Base-by-base conservation (phyloP, 345 rosid species). In the Boechera stricta region DNA sequence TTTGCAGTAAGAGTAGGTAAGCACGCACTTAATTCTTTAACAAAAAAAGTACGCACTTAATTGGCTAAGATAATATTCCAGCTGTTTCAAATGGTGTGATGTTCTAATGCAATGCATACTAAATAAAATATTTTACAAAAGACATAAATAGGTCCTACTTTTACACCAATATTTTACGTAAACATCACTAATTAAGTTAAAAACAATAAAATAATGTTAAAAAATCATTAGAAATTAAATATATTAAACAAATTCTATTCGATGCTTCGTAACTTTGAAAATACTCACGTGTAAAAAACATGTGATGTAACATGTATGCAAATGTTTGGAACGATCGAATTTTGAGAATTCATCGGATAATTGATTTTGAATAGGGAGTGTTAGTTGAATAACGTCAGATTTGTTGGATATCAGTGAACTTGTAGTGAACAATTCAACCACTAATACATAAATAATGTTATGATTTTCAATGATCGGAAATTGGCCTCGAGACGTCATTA, bases 21-120 rank as follows among this genome's bases (percentile, higher is more conserved):
- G 62, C 68, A 67, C 61, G 53, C 60, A 36, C 67, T 75, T 57
- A 66, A 47, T 74, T 64, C 12, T 53, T 16, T 13, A 42, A 54
- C 4, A 51, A 13, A 52, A 41, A 41, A 49, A 7, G 16, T 33
- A 73, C 44, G 16, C 71, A 54, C 18, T 13, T 44, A 38, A 56
- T 65, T 74, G 66, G 57, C 31, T 66, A 42, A 21, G 5, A 73
- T 64, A 21, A 64, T 64, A 53, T 61, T 62, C 48, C 36, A 45
- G 24, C n/a, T 26, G n/a, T 48, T 28, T 60, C 28, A 13, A 38
- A 47, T 39, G 13, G 24, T 21, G 7, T 47, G 29, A 45, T 45
- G 21, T 21, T 45, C 21, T 35, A 9, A 38, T 36, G 33, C 7
- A 59, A 59, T 36, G 32, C 68, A 51, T 59, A 13, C 38, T 6